Conservation (phyloP, 2,329 filamentous ascomycete genomes). For the Claviceps sorghi region DNA sequence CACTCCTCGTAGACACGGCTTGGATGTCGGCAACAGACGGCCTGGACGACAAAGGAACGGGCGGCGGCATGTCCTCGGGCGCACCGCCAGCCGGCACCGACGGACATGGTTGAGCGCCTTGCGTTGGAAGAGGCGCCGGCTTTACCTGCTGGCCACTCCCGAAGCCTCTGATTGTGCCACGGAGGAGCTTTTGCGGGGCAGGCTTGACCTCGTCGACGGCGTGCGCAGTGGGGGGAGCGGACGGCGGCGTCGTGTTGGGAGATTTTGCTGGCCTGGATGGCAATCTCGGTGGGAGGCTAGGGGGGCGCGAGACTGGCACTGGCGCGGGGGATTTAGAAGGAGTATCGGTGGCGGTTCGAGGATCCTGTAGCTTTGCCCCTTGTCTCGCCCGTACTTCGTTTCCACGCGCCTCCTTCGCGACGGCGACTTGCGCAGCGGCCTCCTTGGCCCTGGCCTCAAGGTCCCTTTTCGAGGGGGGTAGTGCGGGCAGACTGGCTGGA, state of each 20-base stretch:
- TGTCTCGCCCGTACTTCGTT: slow-evolving; percentile 6
- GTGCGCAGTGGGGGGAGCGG: slow-evolving; percentile 1
- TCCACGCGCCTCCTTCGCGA: slow-evolving; percentile 1
- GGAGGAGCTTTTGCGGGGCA: slow-evolving; percentile 5
- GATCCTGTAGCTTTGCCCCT: slow-evolving; percentile 1
- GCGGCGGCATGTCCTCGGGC: slow-evolving; percentile 29
- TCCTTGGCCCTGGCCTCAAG: slow-evolving; percentile 30
- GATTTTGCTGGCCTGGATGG: slow-evolving; percentile 33
- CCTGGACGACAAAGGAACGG: slow-evolving; percentile 36
- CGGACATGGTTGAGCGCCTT: slow-evolving; percentile 4
- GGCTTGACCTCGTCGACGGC: slow-evolving; percentile 2
- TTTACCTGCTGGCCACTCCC: slow-evolving; percentile 6
- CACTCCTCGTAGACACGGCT: slow-evolving; percentile 22
- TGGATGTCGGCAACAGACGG: slow-evolving; percentile 38
- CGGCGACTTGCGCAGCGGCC: slow-evolving; percentile 7
- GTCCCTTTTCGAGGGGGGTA: slow-evolving; percentile 42
- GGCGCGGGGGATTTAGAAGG: slow-evolving; percentile 7
- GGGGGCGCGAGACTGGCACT: slow-evolving; percentile 22
- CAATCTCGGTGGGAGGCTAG: slow-evolving; percentile 33
- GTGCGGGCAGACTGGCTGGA: slow-evolving; percentile 39
- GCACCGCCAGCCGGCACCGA: background rate
- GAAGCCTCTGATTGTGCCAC: slow-evolving; percentile 11
- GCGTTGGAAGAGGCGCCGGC: background rate
- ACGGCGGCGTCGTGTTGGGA: slow-evolving; percentile 6
- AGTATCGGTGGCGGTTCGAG: slow-evolving; percentile 15